Base-by-base conservation (phyloP, 352 stramenopile genomes). In the Phytopythium vexans region DNA sequence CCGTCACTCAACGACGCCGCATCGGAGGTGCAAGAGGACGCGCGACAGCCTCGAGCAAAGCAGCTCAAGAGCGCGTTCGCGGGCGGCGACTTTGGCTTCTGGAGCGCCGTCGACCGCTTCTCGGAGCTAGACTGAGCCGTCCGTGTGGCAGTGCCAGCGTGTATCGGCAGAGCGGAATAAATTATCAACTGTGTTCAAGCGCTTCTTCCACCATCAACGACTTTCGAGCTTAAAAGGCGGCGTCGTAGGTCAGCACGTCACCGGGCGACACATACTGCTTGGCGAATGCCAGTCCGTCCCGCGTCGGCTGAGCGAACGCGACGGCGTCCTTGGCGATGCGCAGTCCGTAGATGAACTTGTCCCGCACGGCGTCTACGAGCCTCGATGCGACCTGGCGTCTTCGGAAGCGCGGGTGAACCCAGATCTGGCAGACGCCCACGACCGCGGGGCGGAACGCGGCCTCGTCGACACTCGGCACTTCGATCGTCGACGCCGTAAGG, bases 291-390 rank as follows among this genome's bases (percentile, higher is more conserved):
- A 80, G 56, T 8, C 83, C 81, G 46, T 91, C 73, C 35, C 47
- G 49, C 35, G 83, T 92, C n/a, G 81, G 83, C 62, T 94, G 83
- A 1, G 77, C 71, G 54, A 94, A 92, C 14, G 83, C 83, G 33
- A 90, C 34, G 12, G 75, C 55, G 15, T 61, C 52, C 44, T 74
- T 83, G 27, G 66, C 38, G 33, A 91, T 66, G 14, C 56, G 64
- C 60, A 90, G 73, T 11, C 81, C 77, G 49, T 94, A 94, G 32
- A 88, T 83, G 36, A 73, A 82, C 45, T 86, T 89, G 14, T 85
- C 70, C 3, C 81, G 69, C 34, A 84, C 68, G 5, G 69, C 62
- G 50, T 92, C 70, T 8, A 94, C 58, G 21, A 94, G 64, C 10
- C 75, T 64, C 2, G 74, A 81, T 0, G 83, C 81, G 27, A 94